Conservation (phyloP, 108 stramenopile species). For the Cyclotella choctawhatcheeana region DNA sequence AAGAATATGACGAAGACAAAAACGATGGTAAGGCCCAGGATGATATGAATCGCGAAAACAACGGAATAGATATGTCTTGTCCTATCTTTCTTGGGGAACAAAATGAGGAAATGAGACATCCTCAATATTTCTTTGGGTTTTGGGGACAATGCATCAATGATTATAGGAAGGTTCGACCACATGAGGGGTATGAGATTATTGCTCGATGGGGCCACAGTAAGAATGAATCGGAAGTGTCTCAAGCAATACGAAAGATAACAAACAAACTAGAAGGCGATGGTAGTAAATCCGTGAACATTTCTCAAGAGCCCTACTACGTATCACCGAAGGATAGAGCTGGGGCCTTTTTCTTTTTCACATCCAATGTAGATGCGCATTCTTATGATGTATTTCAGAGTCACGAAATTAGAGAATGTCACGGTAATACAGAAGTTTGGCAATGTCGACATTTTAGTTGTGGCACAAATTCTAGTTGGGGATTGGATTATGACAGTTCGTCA, state of each 20-base stretch:
- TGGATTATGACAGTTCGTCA: background rate
- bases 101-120: slow-evolving; percentile 17
- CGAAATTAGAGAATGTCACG: slow-evolving; percentile 55
- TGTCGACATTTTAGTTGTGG: slow-evolving; percentile 31
- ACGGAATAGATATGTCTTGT: background rate
- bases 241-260: slow-evolving; percentile 21
- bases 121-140: slow-evolving; percentile 53
- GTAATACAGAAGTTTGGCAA: slow-evolving; percentile 52
- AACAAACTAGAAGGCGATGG: slow-evolving; percentile 8
- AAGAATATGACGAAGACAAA: background rate
- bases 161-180: slow-evolving; percentile 50
- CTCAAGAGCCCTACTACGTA: slow-evolving; percentile 39
- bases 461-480: slow-evolving; percentile 12
- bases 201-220: slow-evolving; percentile 46
- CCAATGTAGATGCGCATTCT: slow-evolving; percentile 57
- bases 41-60: background rate
- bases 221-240: slow-evolving; percentile 23
- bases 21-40: slow-evolving; percentile 2
- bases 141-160: slow-evolving; percentile 53
- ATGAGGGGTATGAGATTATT: slow-evolving; percentile 61
- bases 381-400: slow-evolving; percentile 49
- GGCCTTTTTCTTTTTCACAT: slow-evolving; percentile 56
- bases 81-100: background rate
- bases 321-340: slow-evolving; percentile 40
- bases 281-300: background rate